Conservation (phyloP, 768 basidiomycete species). For the Russula vinacea region DNA sequence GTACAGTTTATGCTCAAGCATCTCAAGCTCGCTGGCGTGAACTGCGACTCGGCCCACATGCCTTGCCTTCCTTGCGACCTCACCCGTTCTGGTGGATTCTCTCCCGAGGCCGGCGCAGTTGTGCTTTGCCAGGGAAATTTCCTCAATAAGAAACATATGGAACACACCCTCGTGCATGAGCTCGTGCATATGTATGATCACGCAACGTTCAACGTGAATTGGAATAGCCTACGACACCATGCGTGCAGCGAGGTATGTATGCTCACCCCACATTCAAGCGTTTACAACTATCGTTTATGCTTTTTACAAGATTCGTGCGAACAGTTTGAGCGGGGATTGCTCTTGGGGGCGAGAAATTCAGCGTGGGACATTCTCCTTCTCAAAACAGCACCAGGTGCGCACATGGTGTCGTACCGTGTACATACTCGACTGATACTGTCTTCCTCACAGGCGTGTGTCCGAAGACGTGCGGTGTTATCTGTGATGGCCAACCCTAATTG, state of each 20-base stretch:
- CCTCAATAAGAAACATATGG: slow-evolving; percentile 80
- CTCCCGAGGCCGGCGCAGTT: slow-evolving; percentile 71
- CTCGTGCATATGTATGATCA: slow-evolving; percentile 95
- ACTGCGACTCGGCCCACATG: slow-evolving; percentile 68
- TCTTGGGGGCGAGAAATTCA: slow-evolving; percentile 76
- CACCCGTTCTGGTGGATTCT: slow-evolving; percentile 76
- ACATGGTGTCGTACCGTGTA: slow-evolving; percentile 22
- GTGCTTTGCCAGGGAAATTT: slow-evolving; percentile 84
- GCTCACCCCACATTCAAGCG: slow-evolving; percentile 8
- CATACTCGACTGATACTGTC: slow-evolving; percentile 22
- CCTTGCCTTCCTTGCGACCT: slow-evolving; percentile 81
- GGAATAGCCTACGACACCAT: slow-evolving; percentile 86
- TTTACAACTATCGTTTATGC: slow-evolving; percentile 15
- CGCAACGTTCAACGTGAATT: slow-evolving; percentile 90
- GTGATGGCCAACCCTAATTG: slow-evolving; percentile 80
- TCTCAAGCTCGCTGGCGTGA: slow-evolving; percentile 68
- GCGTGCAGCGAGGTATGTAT: slow-evolving; percentile 90
- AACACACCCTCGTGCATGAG: slow-evolving; percentile 91
- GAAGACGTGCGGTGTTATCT: slow-evolving; percentile 79
- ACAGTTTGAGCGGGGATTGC: slow-evolving; percentile 92
- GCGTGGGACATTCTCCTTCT: slow-evolving; percentile 73
- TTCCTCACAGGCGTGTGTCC: slow-evolving; percentile 72
- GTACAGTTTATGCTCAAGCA: slow-evolving; percentile 92
- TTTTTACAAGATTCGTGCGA: slow-evolving; percentile 79
- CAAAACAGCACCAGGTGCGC: slow-evolving; percentile 89